These are phyloP conservation scores for Camellia oleifera DNA, from an alignment of 179 eudicot genomes.

Conservation along the genomic window DNA sequence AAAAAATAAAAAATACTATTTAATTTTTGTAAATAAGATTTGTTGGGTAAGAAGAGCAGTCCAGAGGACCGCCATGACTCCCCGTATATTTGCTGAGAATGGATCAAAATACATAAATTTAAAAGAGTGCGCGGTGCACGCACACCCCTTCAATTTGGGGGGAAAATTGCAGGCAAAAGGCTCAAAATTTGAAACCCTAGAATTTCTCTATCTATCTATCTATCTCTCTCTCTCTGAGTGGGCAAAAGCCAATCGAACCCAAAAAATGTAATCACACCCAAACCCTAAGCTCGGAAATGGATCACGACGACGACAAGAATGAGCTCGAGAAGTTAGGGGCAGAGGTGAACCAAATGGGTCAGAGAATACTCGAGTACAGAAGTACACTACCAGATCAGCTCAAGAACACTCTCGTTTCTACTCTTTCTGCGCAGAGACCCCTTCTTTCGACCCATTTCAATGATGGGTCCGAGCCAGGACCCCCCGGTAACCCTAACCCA, in stretches of 20 bases:
- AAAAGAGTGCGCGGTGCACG: neutral
- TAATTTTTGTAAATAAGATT: no score
- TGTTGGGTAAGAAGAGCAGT: no score
- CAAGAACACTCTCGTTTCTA: constrained; percentile 36
- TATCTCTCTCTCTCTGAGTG: neutral
- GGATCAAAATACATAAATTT: no score
- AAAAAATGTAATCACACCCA: neutral
- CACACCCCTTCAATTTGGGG: neutral
- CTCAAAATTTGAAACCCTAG: constrained; percentile 4
- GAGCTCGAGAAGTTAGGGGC: constrained; percentile 46
- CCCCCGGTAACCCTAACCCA: constrained; percentile 25
- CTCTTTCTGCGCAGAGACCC: constrained; percentile 54
- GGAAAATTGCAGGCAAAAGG: neutral
- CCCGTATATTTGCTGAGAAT: no score
- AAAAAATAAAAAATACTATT: no score
- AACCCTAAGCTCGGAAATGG: neutral
- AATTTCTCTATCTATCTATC: neutral
- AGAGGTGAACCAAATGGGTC: constrained; percentile 52
- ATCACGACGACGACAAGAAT: constrained; percentile 16
- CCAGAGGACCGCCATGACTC: no score
- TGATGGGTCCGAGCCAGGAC: constrained; percentile 25
- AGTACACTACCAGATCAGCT: constrained; percentile 48
- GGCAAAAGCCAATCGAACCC: neutral
- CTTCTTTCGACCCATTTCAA: constrained; percentile 12
- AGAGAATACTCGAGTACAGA: constrained; percentile 42